phyloP scores from a whole-genome alignment of 2,329 filamentous ascomycete species.

The Aspergillus felis region DNA sequence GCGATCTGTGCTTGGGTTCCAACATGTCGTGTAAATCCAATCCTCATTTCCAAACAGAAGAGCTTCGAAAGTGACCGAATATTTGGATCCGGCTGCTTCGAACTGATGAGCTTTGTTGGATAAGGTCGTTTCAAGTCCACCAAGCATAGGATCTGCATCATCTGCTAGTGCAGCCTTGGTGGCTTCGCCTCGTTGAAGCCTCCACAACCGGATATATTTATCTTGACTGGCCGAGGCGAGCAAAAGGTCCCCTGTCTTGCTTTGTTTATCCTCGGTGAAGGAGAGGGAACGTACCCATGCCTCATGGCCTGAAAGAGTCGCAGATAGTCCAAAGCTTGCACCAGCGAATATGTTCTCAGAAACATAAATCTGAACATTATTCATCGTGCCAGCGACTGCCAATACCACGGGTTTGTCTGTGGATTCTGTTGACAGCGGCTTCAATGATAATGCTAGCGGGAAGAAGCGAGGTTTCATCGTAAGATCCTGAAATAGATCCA shows the following conservation, averaged over 20 bases:
- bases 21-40: slow-evolving; percentile 89
- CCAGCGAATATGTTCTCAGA: slow-evolving; percentile 43
- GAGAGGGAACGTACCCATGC: slow-evolving; percentile 88
- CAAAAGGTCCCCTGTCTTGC: slow-evolving; percentile 62
- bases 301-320: slow-evolving; percentile 83
- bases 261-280: slow-evolving; percentile 63
- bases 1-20: slow-evolving; percentile 57
- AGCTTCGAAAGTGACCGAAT: slow-evolving; percentile 87
- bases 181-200: slow-evolving; percentile 68
- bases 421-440: slow-evolving; percentile 51
- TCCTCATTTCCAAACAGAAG: slow-evolving; percentile 93
- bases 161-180: slow-evolving; percentile 49
- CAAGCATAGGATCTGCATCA: slow-evolving; percentile 34
- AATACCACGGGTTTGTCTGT: slow-evolving; percentile 55
- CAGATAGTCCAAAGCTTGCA: slow-evolving; percentile 63
- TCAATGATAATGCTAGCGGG: slow-evolving; percentile 71
- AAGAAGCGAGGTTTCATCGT: slow-evolving; percentile 74
- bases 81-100: slow-evolving; percentile 57
- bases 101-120: slow-evolving; percentile 88
- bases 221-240: slow-evolving; percentile 95
- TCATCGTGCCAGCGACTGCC: slow-evolving; percentile 80
- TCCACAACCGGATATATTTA: slow-evolving; percentile 94
- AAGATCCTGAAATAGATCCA: slow-evolving; percentile 65
- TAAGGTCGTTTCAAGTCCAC: slow-evolving; percentile 60
- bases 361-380: slow-evolving; percentile 75